Conservation (phyloP, 108 stramenopile genomes). For the Epipyxis sp. region DNA sequence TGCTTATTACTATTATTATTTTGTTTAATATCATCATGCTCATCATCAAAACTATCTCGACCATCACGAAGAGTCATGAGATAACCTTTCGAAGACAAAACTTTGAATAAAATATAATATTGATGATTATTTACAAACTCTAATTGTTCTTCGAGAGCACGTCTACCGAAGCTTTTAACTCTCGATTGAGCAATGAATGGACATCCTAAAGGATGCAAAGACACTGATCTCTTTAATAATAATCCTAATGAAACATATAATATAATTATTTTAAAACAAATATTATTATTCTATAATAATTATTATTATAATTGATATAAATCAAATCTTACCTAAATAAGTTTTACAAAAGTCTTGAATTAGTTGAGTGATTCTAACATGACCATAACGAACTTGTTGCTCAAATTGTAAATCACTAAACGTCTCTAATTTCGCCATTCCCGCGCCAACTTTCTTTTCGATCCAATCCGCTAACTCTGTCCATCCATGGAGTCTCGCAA, state of each 20-base stretch:
- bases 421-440: conserved; percentile 3
- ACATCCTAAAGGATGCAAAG: conserved; percentile 5
- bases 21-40: no score
- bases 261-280: no score
- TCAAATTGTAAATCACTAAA: conserved; percentile 26
- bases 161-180: background rate
- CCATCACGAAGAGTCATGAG: no score
- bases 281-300: no score
- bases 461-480: conserved; percentile 15
- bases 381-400: conserved; percentile 7
- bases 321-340: no score
- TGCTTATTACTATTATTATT: no score
- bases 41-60: no score
- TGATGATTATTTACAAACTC: background rate
- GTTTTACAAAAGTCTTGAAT: conserved; percentile 5
- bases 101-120: background rate
- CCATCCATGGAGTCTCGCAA: background rate
- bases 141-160: conserved; percentile 7
- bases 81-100: no score
- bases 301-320: no score
- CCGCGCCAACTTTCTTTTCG: conserved; percentile 32
- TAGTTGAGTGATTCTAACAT: background rate
- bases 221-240: no score
- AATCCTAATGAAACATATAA: no score
- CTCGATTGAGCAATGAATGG: background rate